Percentiles rank a stretch among this genome's conserved stretches.
Conservation (phyloP, 345 rosid species). For the Gossypium bickii region DNA sequence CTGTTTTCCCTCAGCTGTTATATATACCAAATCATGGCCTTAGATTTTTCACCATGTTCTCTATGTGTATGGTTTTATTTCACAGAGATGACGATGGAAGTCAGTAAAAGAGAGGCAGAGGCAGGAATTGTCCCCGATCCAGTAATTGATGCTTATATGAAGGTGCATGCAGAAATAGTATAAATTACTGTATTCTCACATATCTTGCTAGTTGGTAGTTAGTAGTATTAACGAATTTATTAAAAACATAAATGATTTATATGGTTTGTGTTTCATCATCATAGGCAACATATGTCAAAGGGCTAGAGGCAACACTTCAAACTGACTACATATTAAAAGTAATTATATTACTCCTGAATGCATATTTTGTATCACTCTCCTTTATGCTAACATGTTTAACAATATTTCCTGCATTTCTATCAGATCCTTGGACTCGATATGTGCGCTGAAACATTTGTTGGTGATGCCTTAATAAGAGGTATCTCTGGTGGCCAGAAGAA, state of each 20-base stretch:
- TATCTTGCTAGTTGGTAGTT: not conserved
- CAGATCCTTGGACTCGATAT: constrained; percentile 48
- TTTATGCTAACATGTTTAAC: not conserved
- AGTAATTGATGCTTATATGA: constrained; percentile 42
- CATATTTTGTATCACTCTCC: not conserved
- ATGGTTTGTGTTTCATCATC: constrained; percentile 1
- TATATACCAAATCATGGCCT: not conserved
- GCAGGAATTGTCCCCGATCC: constrained; percentile 45
- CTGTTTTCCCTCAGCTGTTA: not conserved
- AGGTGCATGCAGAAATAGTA: constrained; percentile 23
- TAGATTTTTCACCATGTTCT: not conserved
- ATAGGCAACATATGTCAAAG: constrained; percentile 42
- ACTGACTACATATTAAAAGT: constrained; percentile 51
- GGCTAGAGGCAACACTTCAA: constrained; percentile 36
- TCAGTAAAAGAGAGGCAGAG: constrained; percentile 36
- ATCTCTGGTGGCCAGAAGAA: constrained; percentile 53
- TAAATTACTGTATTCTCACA: not conserved
- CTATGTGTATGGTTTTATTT: not conserved
- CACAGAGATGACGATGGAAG: constrained; percentile 37
- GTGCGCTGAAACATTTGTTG: constrained; percentile 47
- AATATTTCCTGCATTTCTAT: not conserved
- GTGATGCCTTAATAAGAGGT: constrained; percentile 45
- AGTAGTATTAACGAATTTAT: not conserved
- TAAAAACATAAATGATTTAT: not conserved
- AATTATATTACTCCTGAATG: not conserved